Base-by-base conservation (phyloP, 2,329 filamentous ascomycete genomes). In the Pseudocercospora pini-densiflorae region DNA sequence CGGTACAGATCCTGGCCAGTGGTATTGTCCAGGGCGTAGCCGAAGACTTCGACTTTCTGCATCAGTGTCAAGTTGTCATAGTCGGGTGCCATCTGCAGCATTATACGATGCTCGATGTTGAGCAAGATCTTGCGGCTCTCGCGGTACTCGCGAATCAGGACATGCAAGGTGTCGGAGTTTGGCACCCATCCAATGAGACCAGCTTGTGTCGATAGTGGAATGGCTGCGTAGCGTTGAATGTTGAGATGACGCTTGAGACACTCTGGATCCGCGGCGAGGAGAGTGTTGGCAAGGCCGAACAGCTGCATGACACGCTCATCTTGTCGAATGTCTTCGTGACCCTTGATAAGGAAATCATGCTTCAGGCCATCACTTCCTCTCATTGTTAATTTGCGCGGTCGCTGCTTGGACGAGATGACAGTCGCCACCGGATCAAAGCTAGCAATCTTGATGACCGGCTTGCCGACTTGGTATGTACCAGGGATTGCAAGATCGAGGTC, bases 31-130 rank as follows among this genome's bases (percentile, higher is more conserved):
- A 99, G 89, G 4, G 95, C 96, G 78, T 99, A 99, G 33, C 95
- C 94, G 77, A 99, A 99, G 10, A 99, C 95, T 79, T 99, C 96
- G 0, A 99, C 96, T 82, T 99, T 99, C 78, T 99, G 96, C 95
- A 99, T 98, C 40, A 99, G 87, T 0, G 96, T 98, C 55, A 99
- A 88, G 75, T 97, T 97, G 77, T 99, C 95, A 76, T 98, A 99
- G 78, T 99, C 95, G 0, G 95, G 96, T 24, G 95, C 95, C 95
- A 99, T 99, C 79, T 99, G 96, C 64, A 99, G 84, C 95, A 99
- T 99, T 78, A 99, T 99, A 51, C 96, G 91, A 78, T 99, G 95
- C 81, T 99, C 95, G 70, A 99, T 99, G 77, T 99, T 99, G 72
- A 99, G 90, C 45, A 99, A 83, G 71, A 99, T 99, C 82, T 97